phyloP scores from a whole-genome alignment of 225 moss, liverwort and hornwort genomes.

The Bryum argenteum region DNA sequence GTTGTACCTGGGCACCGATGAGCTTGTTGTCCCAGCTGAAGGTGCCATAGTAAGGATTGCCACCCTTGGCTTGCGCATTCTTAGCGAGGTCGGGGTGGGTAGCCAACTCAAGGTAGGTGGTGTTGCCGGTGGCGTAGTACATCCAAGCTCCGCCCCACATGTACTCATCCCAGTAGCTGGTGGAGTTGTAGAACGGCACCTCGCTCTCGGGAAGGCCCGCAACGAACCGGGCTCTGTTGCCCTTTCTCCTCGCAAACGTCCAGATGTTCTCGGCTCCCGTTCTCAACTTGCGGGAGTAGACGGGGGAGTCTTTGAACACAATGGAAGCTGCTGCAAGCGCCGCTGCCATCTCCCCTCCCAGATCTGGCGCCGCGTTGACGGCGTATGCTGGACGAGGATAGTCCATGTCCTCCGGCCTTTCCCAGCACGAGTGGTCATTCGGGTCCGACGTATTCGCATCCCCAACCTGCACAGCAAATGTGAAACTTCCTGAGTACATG shows the following conservation, averaged over 20 bases:
- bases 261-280: constrained; percentile 70
- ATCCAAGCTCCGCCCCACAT: constrained; percentile 94
- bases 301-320: constrained; percentile 62
- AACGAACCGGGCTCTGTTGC: constrained; percentile 41
- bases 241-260: constrained; percentile 58
- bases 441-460: constrained; percentile 50
- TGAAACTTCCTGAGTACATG: no score
- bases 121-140: constrained; percentile 81
- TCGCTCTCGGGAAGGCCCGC: constrained; percentile 42
- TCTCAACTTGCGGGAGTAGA: constrained; percentile 57
- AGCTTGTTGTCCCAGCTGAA: constrained; percentile 95
- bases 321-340: constrained; percentile 94
- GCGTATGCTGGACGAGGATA: constrained; percentile 55
- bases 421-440: constrained; percentile 83
- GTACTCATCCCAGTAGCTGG: constrained; percentile 84
- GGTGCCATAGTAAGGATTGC: constrained; percentile 59
- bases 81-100: constrained; percentile 42
- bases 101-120: constrained; percentile 47
- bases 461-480: constrained; percentile 61
- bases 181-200: constrained; percentile 70
- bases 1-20: constrained; percentile 71
- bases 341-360: constrained; percentile 84
- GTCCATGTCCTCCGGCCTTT: constrained; percentile 82
- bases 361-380: constrained; percentile 55
- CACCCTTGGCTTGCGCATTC: constrained; percentile 67